Evolutionary conservation across 331 rosid genomes (phyloP).

Genomic region (Acacia concinna): DNA sequence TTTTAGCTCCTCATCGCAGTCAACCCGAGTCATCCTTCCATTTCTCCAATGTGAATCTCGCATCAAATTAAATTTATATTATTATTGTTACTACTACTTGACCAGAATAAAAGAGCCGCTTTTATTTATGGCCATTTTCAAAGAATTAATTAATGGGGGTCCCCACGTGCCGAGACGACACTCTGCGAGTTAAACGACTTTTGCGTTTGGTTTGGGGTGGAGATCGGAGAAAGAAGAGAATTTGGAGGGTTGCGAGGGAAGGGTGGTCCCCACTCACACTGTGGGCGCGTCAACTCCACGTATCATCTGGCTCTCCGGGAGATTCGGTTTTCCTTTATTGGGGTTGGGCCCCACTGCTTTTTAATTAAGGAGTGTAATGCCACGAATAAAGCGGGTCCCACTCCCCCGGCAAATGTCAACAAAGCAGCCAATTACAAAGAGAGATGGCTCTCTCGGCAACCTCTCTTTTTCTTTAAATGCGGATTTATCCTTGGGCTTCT

Average conservation of each 20-base stretch:
- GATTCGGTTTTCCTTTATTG: slow-evolving; percentile 32
- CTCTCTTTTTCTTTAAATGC: slow-evolving; percentile 58
- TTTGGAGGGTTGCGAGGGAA: slow-evolving; percentile 39
- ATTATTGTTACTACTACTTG: too few relatives aligned
- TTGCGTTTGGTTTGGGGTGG: background rate
- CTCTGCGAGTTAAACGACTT: slow-evolving; percentile 14
- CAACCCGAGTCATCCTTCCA: background rate
- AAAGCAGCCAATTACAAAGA: slow-evolving; percentile 67
- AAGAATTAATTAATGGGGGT: too few relatives aligned
- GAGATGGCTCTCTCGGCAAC: slow-evolving; percentile 58
- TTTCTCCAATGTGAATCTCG: background rate
- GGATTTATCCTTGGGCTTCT: slow-evolving; percentile 54
- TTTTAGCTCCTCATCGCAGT: background rate
- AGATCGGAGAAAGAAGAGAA: slow-evolving; percentile 1
- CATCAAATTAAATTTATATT: background rate
- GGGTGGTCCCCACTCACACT: slow-evolving; percentile 33
- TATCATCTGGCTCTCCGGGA: background rate
- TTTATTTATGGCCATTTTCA: too few relatives aligned
- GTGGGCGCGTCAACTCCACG: slow-evolving; percentile 64
- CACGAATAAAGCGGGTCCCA: slow-evolving; percentile 72
- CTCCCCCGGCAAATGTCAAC: slow-evolving; percentile 59
- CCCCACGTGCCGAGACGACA: slow-evolving; percentile 20
- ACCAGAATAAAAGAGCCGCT: background rate
- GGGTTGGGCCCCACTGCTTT: slow-evolving; percentile 43
- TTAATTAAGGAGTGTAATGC: slow-evolving; percentile 55